A percentile compares a stretch with the other conserved stretches of the same genome.
Evolutionary conservation across 345 rosid genomes (phyloP).

Genomic region (Eucalyptus marginata): DNA sequence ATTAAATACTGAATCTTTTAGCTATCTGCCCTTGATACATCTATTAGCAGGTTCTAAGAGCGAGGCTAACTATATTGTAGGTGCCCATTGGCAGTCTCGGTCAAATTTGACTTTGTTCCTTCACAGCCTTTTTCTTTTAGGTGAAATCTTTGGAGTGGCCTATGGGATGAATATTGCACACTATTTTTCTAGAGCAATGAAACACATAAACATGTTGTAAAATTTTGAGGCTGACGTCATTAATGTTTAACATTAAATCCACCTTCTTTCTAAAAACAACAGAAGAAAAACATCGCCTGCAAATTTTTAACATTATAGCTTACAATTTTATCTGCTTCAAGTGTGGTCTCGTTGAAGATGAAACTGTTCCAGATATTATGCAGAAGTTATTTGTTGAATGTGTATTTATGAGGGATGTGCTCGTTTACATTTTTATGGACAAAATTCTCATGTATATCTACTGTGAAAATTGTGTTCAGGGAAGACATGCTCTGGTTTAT

Average conservation of each 20-base stretch:
- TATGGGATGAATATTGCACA: not conserved
- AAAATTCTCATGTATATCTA: not conserved
- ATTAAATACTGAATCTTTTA: not conserved
- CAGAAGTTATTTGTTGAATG: not conserved
- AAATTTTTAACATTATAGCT: not conserved
- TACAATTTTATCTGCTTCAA: not conserved
- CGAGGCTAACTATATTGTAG: not conserved
- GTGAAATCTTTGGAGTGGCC: not conserved
- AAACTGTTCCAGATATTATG: not conserved
- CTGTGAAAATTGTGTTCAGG: slow-evolving; percentile 31
- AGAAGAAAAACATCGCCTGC: not conserved
- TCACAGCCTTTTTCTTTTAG: not conserved
- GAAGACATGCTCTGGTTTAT: slow-evolving; percentile 84
- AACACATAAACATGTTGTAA: not conserved
- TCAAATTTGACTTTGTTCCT: not conserved
- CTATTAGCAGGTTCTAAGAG: not conserved
- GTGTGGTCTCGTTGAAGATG: not conserved
- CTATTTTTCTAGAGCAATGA: not conserved
- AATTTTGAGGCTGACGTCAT: not conserved
- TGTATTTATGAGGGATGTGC: not conserved
- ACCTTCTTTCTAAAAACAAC: not conserved
- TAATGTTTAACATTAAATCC: not conserved
- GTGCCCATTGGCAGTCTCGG: not conserved
- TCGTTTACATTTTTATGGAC: not conserved
- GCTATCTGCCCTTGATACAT: not conserved